A percentile compares a stretch with the other conserved stretches of the same genome.
phyloP scores from a whole-genome alignment of 495 filamentous ascomycete genomes.

The Aspergillus asperescens region DNA sequence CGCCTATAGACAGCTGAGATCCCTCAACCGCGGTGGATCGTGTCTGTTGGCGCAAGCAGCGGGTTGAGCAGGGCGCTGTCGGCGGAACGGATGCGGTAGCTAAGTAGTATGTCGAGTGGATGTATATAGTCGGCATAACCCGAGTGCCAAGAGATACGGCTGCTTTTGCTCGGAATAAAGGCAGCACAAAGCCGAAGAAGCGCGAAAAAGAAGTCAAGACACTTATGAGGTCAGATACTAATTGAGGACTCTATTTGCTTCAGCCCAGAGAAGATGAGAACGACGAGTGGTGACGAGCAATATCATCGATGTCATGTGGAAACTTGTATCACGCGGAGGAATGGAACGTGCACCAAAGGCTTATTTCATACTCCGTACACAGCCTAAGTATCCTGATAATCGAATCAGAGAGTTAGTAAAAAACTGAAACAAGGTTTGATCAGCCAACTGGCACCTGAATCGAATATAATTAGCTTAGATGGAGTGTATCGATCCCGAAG shows the following conservation, averaged over 20 bases:
- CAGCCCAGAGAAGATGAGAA: background rate
- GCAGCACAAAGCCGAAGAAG: background rate
- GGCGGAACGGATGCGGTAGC: constrained; percentile 35
- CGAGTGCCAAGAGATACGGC: constrained; percentile 9
- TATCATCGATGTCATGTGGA: constrained; percentile 1
- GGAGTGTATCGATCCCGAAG: background rate
- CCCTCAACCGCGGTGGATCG: constrained; percentile 15
- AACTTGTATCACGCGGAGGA: constrained; percentile 9
- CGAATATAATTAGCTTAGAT: background rate
- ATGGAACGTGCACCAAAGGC: background rate
- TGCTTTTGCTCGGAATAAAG: background rate
- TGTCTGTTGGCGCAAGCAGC: constrained; percentile 14
- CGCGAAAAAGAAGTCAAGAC: background rate
- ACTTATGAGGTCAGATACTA: background rate
- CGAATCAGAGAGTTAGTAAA: background rate
- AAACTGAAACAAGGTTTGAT: background rate
- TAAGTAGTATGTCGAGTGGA: too few species aligned
- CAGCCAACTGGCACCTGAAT: background rate
- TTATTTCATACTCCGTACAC: background rate
- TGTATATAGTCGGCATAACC: constrained; percentile 12
- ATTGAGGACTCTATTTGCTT: background rate
- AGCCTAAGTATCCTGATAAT: background rate
- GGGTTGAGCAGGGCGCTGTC: constrained; percentile 19
- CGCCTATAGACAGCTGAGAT: background rate
- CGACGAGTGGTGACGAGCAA: constrained; percentile 1